These are phyloP conservation scores for Suillus lakei DNA, from an alignment of 768 basidiomycete genomes.

Conservation along the genomic window DNA sequence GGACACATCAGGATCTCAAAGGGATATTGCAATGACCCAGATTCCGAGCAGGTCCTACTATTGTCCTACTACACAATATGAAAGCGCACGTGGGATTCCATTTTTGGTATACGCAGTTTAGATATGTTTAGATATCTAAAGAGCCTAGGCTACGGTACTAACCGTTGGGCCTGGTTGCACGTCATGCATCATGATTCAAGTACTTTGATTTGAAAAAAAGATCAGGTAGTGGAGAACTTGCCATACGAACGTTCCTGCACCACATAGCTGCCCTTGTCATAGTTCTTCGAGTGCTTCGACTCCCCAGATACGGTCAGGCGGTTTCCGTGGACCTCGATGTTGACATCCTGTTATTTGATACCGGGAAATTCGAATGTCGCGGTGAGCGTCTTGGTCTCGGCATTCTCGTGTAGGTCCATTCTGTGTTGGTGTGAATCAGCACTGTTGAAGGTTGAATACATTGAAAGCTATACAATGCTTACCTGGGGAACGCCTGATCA, in stretches of 20 bases:
- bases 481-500: conserved; percentile 33
- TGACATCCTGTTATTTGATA: conserved; percentile 53
- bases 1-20: not conserved
- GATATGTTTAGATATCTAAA: no score
- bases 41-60: no score
- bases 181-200: no score
- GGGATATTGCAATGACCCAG: not conserved
- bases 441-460: not conserved
- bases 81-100: no score
- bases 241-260: conserved; percentile 52
- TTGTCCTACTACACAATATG: no score
- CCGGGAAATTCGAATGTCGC: conserved; percentile 66
- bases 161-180: no score
- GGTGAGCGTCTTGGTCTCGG: conserved; percentile 50
- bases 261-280: conserved; percentile 39
- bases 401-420: conserved; percentile 60
- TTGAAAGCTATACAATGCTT: no score
- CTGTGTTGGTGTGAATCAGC: conserved; percentile 30
- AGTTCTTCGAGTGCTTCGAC: conserved; percentile 36
- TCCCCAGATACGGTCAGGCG: conserved; percentile 58
- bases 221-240: conserved; percentile 51
- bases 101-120: no score
- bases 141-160: no score
- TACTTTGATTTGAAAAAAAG: no score
- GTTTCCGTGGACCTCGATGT: conserved; percentile 55